A percentile compares a stretch with the other conserved stretches of the same genome.
Conservation (phyloP, 2,329 filamentous ascomycete species). For the Alternaria gaisen region DNA sequence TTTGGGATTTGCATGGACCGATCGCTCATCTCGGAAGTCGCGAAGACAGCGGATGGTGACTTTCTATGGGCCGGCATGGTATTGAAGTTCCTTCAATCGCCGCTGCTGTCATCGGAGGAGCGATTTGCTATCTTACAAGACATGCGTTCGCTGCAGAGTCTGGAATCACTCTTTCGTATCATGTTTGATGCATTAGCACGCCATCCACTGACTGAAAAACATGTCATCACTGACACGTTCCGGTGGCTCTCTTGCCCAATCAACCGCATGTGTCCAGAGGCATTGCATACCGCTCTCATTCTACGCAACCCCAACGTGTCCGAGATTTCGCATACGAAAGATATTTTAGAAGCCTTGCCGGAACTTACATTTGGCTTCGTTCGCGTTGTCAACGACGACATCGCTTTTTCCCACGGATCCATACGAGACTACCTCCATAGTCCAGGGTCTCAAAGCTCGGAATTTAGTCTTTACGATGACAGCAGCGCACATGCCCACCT, state of each 20-base stretch:
- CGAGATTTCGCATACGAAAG: constrained; percentile 1
- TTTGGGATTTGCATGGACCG: constrained; percentile 42
- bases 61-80: constrained; percentile 42
- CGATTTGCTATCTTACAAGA: constrained; percentile 29
- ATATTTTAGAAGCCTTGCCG: constrained; percentile 29
- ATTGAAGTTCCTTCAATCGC: constrained; percentile 35
- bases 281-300: constrained; percentile 32
- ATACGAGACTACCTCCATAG: constrained; percentile 38
- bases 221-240: constrained; percentile 32
- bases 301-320: constrained; percentile 10
- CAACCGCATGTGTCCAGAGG: constrained; percentile 27
- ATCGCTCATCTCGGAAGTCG: constrained; percentile 27
- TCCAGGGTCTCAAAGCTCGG: constrained; percentile 22
- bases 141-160: constrained; percentile 25
- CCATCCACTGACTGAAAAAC: constrained; percentile 29
- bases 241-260: constrained; percentile 40
- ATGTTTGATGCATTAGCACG: constrained; percentile 33
- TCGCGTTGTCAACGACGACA: constrained; percentile 25
- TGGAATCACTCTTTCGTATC: constrained; percentile 32
- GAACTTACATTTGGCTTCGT: constrained; percentile 39
- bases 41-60: constrained; percentile 31
- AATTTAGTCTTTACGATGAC: constrained; percentile 38
- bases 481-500: constrained; percentile 39
- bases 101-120: constrained; percentile 37
- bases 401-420: constrained; percentile 37